Base-by-base conservation (phyloP, 805 yeast species). In the Candida khao-thaluensis region DNA sequence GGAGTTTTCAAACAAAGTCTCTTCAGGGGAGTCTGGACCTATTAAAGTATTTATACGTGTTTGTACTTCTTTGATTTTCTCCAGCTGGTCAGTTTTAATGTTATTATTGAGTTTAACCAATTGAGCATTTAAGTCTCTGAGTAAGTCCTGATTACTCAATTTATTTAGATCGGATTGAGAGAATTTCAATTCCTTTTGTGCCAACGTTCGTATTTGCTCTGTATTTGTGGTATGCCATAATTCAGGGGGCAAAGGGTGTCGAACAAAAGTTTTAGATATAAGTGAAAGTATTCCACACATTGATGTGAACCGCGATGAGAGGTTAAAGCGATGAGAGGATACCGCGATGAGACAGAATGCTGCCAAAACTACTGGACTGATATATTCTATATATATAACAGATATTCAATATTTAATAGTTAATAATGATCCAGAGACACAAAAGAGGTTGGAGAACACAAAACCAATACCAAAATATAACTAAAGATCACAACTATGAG, bases 401-500 rank as follows among this genome's bases (percentile, higher is more conserved):
- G n/a, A n/a, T n/a, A n/a, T n/a, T n/a, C n/a, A n/a, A n/a, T n/a
- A n/a, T n/a, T n/a, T n/a, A n/a, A n/a, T n/a, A n/a, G n/a, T n/a
- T n/a, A n/a, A n/a, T n/a, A n/a, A n/a, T n/a, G n/a, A n/a, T n/a
- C n/a, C n/a, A n/a, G n/a, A n/a, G n/a, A n/a, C n/a, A n/a, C n/a
- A n/a, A n/a, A n/a, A n/a, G n/a, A n/a, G n/a, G n/a, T n/a, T n/a
- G n/a, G n/a, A 20, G 22, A 25, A 12, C 15, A 11, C 7, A 25
- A 25, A n/a, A 25, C 7, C 28, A 25, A 25, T 11, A 7, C 7
- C 15, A 12, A 25, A 11, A 12, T 25, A 25, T 7, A 25, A 7
- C 10, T 15, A 30, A 37, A 11, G 5, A 33, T 67, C 71, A 49
- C 73, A 68, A 16, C 64, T 50, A 46, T 64, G 70, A 8, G 72